Base-by-base conservation (phyloP, 345 rosid genomes). In the Cochlearia excelsa region DNA sequence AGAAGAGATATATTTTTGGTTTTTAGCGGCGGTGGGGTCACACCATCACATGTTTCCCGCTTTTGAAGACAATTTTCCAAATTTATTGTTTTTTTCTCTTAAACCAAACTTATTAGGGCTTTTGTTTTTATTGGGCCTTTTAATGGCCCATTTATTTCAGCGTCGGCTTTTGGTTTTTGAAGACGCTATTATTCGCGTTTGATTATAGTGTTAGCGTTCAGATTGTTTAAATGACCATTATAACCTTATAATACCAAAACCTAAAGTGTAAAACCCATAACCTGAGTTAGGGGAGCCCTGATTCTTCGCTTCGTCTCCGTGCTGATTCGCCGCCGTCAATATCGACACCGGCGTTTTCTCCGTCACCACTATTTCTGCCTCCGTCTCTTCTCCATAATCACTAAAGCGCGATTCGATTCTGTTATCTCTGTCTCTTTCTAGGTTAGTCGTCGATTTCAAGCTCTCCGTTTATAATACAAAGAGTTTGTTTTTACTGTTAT, bases 31-130 rank as follows among this genome's bases (percentile, higher is more conserved):
- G 60, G 65, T 63, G 3, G 70, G 69, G 69, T n/a, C 69, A 51
- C 39, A 64, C 51, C 39, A 2, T 70, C 85, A 66, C 81, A 74
- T 69, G 78, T 69, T 81, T 83, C 86, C 89, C 89, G 86, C 86
- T 71, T 77, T 60, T 62, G 45, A 5, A 29, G 10, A 57, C 63
- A 9, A 27, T 60, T 37, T 71, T 71, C 53, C 57, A 47, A 69
- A 66, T 46, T 68, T 71, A 49, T 16, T 41, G 31, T 35, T 42
- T 69, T 69, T 69, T 63, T 68, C 63, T 58, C 49, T 48, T 33
- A 2, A 2, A 63, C 63, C 74, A 69, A 54, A 69, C 57, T 11
- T 11, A 26, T 6, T 54, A 26, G 9, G 64, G 37, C 42, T 10
- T 28, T 37, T 42, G 7, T 28, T 11, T 6, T 7, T 1, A 1